Evolutionary conservation across 805 yeast species (phyloP).

Genomic region (Teunomyces atbi): DNA sequence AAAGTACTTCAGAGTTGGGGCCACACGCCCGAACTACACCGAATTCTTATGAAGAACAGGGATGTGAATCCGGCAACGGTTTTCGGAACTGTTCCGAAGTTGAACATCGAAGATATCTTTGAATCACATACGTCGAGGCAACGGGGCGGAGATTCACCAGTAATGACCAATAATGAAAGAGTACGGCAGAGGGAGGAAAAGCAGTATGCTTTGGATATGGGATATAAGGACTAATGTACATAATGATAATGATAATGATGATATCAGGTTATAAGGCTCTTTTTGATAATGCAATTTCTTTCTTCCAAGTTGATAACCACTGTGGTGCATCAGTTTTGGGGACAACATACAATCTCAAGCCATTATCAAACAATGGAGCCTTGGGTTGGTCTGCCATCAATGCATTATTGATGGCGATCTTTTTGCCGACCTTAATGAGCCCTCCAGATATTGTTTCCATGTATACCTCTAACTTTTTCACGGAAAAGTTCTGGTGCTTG

Average conservation of each 20-base stretch:
- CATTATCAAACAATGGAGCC: constrained; percentile 75
- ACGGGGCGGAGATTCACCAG: constrained; percentile 54
- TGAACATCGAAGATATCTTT: constrained; percentile 70
- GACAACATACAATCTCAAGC: constrained; percentile 71
- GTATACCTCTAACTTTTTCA: constrained; percentile 63
- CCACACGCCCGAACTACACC: constrained; percentile 33
- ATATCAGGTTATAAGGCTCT: constrained; percentile 13
- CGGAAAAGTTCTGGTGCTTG: constrained; percentile 57
- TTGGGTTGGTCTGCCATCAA: constrained; percentile 60
- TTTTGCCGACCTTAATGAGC: constrained; percentile 79
- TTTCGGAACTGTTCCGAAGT: constrained; percentile 72
- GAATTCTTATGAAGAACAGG: constrained; percentile 24
- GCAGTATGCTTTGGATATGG: constrained; percentile 48
- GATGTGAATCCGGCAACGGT: constrained; percentile 62
- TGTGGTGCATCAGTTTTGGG: constrained; percentile 64
- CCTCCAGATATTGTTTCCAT: constrained; percentile 87
- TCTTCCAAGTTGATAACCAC: constrained; percentile 72
- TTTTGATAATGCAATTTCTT: constrained; percentile 53
- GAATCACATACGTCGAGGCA: constrained; percentile 48
- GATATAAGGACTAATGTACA: constrained; percentile 21
- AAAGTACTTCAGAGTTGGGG: constrained; percentile 38
- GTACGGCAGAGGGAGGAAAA: constrained; percentile 45
- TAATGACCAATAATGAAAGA: constrained; percentile 34
- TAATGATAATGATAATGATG: not conserved
- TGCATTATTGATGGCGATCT: constrained; percentile 61